Conservation (phyloP, 2,329 filamentous ascomycete genomes). For the Pleurostoma richardsiae region DNA sequence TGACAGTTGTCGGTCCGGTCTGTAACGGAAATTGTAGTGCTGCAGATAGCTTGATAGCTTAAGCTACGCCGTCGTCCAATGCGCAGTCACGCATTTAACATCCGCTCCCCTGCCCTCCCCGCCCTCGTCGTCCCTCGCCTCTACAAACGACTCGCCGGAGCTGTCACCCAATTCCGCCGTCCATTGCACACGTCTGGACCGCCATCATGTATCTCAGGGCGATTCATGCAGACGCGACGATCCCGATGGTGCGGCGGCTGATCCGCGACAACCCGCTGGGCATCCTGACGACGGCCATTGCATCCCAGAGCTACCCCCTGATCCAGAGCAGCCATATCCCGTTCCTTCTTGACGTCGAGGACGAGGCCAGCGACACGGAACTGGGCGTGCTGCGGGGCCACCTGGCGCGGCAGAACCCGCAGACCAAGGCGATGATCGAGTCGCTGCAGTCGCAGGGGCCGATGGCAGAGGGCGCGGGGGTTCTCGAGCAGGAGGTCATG, state of each 20-base stretch:
- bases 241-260: constrained; percentile 45
- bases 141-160: too few species aligned
- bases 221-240: constrained; percentile 45
- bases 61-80: too few species aligned
- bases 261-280: constrained; percentile 58
- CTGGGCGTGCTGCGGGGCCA: constrained; percentile 50
- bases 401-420: constrained; percentile 58
- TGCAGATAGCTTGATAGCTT: too few species aligned
- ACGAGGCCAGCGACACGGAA: constrained; percentile 32
- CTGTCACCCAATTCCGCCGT: too few species aligned
- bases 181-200: too few species aligned
- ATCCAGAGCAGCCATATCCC: constrained; percentile 59
- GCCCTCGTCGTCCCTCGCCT: too few species aligned
- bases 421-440: constrained; percentile 56
- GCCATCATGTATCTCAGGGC: constrained; percentile 51
- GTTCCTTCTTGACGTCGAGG: constrained; percentile 47
- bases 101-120: too few species aligned
- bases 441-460: constrained; percentile 9
- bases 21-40: too few species aligned
- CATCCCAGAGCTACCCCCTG: constrained; percentile 38
- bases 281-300: constrained; percentile 57
- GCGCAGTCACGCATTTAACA: too few species aligned
- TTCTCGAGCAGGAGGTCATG: constrained; percentile 49
- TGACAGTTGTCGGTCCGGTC: too few species aligned
- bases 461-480: constrained; percentile 13